Conservation (phyloP, 306 rosid species). For the Calophaca sinica region DNA sequence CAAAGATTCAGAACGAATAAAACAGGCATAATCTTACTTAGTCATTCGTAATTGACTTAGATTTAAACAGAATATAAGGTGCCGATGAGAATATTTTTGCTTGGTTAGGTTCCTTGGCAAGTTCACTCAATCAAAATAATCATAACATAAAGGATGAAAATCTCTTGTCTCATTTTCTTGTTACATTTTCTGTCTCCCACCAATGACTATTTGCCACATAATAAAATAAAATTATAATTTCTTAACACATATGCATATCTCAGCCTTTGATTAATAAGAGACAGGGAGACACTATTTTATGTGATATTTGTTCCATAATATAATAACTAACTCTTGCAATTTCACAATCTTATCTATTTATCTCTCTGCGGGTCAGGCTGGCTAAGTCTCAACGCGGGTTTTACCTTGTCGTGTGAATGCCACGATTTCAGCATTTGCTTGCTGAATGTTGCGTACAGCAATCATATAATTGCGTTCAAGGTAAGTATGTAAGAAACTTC, state of each 20-base stretch:
- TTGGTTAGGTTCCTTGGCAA: slow-evolving; percentile 15
- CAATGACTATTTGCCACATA: no score
- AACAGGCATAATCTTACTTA: background rate
- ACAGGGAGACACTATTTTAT: no score
- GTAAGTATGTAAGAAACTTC: slow-evolving; percentile 41
- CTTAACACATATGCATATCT: no score
- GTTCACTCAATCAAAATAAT: slow-evolving; percentile 14
- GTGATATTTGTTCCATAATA: no score
- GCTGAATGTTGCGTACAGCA: slow-evolving; percentile 44
- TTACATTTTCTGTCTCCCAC: no score
- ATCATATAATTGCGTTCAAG: slow-evolving; percentile 36
- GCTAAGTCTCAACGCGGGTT: slow-evolving; percentile 38
- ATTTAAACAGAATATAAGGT: slow-evolving; percentile 16
- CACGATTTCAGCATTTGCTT: slow-evolving; percentile 28
- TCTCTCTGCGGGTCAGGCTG: background rate
- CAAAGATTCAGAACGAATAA: slow-evolving; percentile 4
- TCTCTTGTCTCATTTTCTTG: no score
- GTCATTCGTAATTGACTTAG: slow-evolving; percentile 16
- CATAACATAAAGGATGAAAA: no score
- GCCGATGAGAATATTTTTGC: slow-evolving; percentile 28
- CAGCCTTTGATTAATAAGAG: no score
- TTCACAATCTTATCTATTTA: background rate
- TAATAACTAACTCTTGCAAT: background rate
- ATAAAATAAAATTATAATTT: no score
- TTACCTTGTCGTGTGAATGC: slow-evolving; percentile 40